phyloP scores from a whole-genome alignment of 495 filamentous ascomycete genomes.

The Talaromyces proteolyticus region DNA sequence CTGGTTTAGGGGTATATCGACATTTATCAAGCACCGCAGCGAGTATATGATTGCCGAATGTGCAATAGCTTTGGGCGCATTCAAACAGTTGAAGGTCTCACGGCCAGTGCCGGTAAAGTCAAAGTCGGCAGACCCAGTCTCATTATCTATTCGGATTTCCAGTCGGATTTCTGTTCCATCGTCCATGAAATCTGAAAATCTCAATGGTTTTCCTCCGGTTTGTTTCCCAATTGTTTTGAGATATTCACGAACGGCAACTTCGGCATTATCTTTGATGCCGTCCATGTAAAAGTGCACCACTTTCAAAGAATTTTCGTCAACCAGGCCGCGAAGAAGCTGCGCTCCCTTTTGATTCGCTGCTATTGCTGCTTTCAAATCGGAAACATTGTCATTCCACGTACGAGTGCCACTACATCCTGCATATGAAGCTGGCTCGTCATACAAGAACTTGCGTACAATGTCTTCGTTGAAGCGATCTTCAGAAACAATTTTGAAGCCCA shows the following conservation, averaged over 20 bases:
- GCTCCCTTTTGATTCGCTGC: conserved; percentile 98
- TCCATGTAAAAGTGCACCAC: conserved; percentile 97
- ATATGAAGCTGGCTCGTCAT: conserved; percentile 76
- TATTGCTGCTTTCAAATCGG: conserved; percentile 92
- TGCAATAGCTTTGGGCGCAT: conserved; percentile 90
- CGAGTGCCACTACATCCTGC: conserved; percentile 85
- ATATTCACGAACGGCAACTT: conserved; percentile 74
- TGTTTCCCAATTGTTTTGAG: conserved; percentile 72
- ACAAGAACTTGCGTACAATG: conserved; percentile 76
- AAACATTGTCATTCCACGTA: conserved; percentile 88
- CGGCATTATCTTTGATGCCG: conserved; percentile 88
- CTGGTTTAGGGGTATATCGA: conserved; percentile 97
- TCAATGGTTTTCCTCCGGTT: conserved; percentile 75
- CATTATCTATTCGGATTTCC: conserved; percentile 65
- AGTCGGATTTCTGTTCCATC: conserved; percentile 46
- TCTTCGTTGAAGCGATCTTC: conserved; percentile 87
- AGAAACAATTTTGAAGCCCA: conserved; percentile 88
- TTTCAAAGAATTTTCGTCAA: conserved; percentile 83
- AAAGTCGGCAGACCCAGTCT: conserved; percentile 74
- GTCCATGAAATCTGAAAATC: conserved; percentile 79
- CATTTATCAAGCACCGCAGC: conserved; percentile 82
- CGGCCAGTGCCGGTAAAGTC: conserved; percentile 72
- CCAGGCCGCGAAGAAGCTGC: conserved; percentile 74
- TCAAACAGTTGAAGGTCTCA: conserved; percentile 64
- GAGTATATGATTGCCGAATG: conserved; percentile 97